phyloP scores from a whole-genome alignment of 768 basidiomycete genomes.

The Termitomyces sp. region DNA sequence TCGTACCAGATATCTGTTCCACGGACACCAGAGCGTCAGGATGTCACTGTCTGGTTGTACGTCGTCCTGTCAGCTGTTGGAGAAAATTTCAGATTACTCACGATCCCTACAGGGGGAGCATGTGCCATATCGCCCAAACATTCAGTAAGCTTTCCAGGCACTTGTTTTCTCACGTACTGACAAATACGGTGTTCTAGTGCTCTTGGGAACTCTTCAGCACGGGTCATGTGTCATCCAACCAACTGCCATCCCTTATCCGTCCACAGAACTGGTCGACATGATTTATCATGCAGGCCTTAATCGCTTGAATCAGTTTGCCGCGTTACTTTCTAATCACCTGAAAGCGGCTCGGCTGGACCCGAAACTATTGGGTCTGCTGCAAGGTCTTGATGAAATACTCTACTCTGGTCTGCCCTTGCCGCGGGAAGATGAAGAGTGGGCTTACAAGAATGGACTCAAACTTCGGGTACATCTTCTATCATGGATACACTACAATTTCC shows the following conservation, averaged over 20 bases:
- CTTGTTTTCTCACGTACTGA: conserved; percentile 16
- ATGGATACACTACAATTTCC: conserved; percentile 9
- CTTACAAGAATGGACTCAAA: conserved; percentile 54
- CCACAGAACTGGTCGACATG: conserved; percentile 70
- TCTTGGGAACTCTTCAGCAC: conserved; percentile 66
- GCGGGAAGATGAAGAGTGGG: conserved; percentile 72
- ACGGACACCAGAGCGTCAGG: conserved; percentile 34
- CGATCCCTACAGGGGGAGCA: conserved; percentile 55
- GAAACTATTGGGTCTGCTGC: conserved; percentile 53
- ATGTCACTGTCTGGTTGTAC: conserved; percentile 56
- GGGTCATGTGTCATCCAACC: conserved; percentile 72
- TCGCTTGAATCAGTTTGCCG: conserved; percentile 69
- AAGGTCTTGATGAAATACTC: conserved; percentile 54
- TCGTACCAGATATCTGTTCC: conserved; percentile 38
- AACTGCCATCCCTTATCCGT: conserved; percentile 56
- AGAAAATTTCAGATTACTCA: background rate
- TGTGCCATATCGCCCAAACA: conserved; percentile 77
- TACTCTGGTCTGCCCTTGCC: conserved; percentile 62
- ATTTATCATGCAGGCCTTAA: conserved; percentile 61
- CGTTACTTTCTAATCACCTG: conserved; percentile 62
- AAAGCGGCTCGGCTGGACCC: conserved; percentile 33
- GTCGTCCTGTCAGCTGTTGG: conserved; percentile 19
- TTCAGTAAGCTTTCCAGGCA: conserved; percentile 49
- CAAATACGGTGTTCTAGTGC: conserved; percentile 37
- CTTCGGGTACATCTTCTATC: conserved; percentile 44